Evolutionary conservation across 148 eudicot genomes (phyloP).

Genomic region (Dianthus caryophyllus): DNA sequence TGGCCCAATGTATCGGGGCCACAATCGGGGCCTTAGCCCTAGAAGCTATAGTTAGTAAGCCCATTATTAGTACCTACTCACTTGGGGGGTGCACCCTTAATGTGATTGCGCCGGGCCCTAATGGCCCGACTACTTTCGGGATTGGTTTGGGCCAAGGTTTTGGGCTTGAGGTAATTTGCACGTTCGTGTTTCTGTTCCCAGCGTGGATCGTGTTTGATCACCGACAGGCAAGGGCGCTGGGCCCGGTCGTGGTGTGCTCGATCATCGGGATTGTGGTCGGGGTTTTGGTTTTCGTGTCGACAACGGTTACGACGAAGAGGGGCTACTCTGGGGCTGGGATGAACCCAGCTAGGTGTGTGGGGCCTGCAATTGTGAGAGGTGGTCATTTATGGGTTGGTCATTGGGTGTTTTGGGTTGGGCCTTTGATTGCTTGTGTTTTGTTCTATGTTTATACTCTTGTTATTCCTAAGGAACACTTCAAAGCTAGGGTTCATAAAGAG

Average conservation of each 20-base stretch:
- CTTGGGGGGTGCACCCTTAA: constrained; percentile 27
- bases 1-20: constrained; percentile 32
- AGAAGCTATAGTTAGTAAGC: constrained; percentile 15
- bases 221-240: constrained; percentile 13
- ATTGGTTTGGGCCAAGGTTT: constrained; percentile 23
- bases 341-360: constrained; percentile 32
- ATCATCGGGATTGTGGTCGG: constrained; percentile 26
- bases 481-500: constrained; percentile 11
- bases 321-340: constrained; percentile 30
- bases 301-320: constrained; percentile 20
- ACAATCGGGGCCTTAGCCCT: constrained; percentile 28
- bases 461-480: constrained; percentile 30
- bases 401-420: constrained; percentile 38
- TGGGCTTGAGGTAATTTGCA: constrained; percentile 28
- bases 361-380: constrained; percentile 29
- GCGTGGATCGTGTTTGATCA: constrained; percentile 29
- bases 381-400: constrained; percentile 29
- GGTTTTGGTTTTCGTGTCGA: constrained; percentile 25
- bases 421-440: constrained; percentile 19
- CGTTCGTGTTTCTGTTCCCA: constrained; percentile 24
- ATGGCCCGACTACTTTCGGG: constrained; percentile 22
- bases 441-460: constrained; percentile 22
- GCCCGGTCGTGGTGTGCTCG: constrained; percentile 26
- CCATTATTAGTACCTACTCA: constrained; percentile 17
- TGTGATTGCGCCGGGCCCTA: constrained; percentile 18